Evolutionary conservation across 2,329 filamentous ascomycete species (phyloP), one percentile per base, ranked within the genome.

Genomic region (Colletotrichum australisinense): DNA sequence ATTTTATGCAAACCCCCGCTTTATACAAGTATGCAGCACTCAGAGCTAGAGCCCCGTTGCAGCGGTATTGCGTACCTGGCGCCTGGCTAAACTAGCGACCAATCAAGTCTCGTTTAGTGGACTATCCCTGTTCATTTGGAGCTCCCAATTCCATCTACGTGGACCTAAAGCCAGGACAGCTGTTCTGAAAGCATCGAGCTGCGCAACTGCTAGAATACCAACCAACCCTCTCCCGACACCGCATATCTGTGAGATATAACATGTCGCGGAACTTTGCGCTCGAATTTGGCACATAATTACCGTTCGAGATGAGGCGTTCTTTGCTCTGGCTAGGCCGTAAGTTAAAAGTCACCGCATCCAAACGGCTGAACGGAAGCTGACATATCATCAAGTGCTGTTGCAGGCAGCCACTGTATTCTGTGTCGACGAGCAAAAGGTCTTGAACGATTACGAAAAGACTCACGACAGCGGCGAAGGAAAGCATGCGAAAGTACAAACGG

Each of bases 321-420:
- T 77, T 83, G 69, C 69, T 84, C 63, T 86, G 83, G 80, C 75
- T 86, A 74, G 80, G 85, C 78, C 81, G 86, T 88, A 82, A 81
- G 84, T 79, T 14, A 19, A 49, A 22, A 14, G 24, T 24, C 62
- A 35, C 70, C 30, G 42, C 60, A 63, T 49, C 55, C 28, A 60
- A 38, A 62, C 22, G 53, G 52, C 49, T 74, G 14, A 49, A 38
- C 28, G 49, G 42, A 57, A 67, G 63, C 64, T 69, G 56, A 71
- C 64, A 63, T 74, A 67, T 53, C 46, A 56, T 75, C 73, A 76
- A 88, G 86, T 87, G 84, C 86, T 88, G 66, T 82, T 84, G 84
- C 86, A 88, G 85, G 81, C 79, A 59, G 78, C 80, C 64, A 78
- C 79, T 64, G 81, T 84, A 71, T 75, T 83, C 69, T 78, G 78